Conservation (phyloP, 2,329 filamentous ascomycete genomes). For the Chaetothyriales sp. region DNA sequence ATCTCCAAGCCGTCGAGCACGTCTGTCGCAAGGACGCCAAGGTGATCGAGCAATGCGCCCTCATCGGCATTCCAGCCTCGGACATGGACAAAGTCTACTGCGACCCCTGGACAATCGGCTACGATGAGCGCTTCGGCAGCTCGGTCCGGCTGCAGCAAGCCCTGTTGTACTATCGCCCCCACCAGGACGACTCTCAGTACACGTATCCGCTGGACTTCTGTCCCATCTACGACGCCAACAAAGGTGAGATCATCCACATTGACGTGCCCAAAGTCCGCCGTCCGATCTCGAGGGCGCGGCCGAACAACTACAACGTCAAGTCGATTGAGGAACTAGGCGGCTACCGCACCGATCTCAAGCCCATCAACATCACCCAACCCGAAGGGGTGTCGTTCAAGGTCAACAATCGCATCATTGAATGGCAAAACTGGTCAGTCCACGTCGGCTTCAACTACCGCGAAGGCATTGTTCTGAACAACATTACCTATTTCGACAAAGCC, state of each 20-base stretch:
- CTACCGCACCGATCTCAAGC: slow-evolving; percentile 67
- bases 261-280: slow-evolving; percentile 67
- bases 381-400: slow-evolving; percentile 79
- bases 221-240: slow-evolving; percentile 75
- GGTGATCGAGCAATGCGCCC: slow-evolving; percentile 78
- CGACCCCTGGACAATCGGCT: slow-evolving; percentile 92
- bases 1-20: slow-evolving; percentile 66
- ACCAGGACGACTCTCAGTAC: slow-evolving; percentile 78
- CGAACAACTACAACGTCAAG: slow-evolving; percentile 67
- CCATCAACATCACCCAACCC: slow-evolving; percentile 74
- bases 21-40: slow-evolving; percentile 63
- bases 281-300: slow-evolving; percentile 55
- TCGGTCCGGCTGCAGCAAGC: slow-evolving; percentile 73
- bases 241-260: slow-evolving; percentile 64
- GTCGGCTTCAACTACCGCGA: slow-evolving; percentile 92
- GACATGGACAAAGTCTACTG: slow-evolving; percentile 96
- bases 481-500: slow-evolving; percentile 70
- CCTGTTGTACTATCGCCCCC: slow-evolving; percentile 86
- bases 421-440: slow-evolving; percentile 91
- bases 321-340: slow-evolving; percentile 61
- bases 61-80: slow-evolving; percentile 64
- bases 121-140: slow-evolving; percentile 77
- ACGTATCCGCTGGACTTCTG: slow-evolving; percentile 87
- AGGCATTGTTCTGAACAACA: slow-evolving; percentile 79
- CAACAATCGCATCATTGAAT: slow-evolving; percentile 59